Evolutionary conservation across 169 alveolate genomes (phyloP), one percentile per base, ranked within the genome.

Genomic region (Eimeria maxima): DNA sequence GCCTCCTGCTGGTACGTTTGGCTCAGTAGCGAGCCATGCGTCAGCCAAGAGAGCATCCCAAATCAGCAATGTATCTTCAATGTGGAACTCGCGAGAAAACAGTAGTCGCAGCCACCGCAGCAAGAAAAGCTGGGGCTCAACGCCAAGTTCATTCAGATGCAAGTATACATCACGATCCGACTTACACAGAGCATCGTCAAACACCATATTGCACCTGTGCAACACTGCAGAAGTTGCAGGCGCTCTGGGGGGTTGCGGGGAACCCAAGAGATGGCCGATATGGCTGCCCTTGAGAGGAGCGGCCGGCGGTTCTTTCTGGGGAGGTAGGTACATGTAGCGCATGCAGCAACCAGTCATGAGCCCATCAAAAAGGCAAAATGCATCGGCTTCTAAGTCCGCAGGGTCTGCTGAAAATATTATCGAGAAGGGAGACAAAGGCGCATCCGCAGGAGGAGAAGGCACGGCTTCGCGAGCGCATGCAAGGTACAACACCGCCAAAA

Each of bases 91-190:
- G 44, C 99, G 93, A 63, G 97, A 96, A 57, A 97, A 97, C 50
- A 98, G 95, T 83, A 98, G 98, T 89, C 98, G 97, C 38, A 97
- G 50, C 98, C 98, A 98, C 96, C 98, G 98, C 69, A 95, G 98
- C 53, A 98, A 90, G 91, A 97, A 97, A 38, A 97, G 97, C 73
- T 97, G 97, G 50, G 98, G 98, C 94, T 97, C 97, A 0, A 98
- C 96, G 76, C 97, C 96, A n/a, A 96, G 50, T 71, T 81, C 95
- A 90, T 97, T 97, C 57, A 98, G 96, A 93, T 98, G 98, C 57
- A 88, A 81, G 94, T 94, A 98, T 91, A 97, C 97, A 78, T 97
- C 97, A 95, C 90, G 96, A 81, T 98, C 99, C 63, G 97, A 96
- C 78, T 91, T 91, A 92, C 96, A 95, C 38, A 97, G 69, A 65